Evolutionary conservation across 2,329 filamentous ascomycete species (phyloP), one percentile per base, ranked within the genome.

Genomic region (Alternaria ventricosa): DNA sequence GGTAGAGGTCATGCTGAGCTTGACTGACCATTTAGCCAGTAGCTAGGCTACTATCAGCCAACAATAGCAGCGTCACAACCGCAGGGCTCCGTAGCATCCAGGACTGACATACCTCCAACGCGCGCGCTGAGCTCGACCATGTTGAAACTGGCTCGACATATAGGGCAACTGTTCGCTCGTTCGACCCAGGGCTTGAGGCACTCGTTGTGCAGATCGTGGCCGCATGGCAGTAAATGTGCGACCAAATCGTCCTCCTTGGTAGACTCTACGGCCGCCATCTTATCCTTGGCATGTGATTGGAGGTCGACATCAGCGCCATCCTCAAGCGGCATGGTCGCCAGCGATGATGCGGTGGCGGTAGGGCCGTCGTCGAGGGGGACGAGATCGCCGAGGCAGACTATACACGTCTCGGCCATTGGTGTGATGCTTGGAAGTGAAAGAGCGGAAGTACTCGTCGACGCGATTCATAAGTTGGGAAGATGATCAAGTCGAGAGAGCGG

Each of bases 121-220:
- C 87, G 88, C 76, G 92, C 89, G 80, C 91, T 91, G 65, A 99
- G 89, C 78, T 96, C 89, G 70, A 99, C 94, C 73, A 91, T 84
- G 81, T 98, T 95, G 84, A 99, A 98, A 67, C 87, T 89, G 74
- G 93, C 92, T 71, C 96, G 92, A 82, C 96, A 99, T 80, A 99
- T 97, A 49, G 96, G 96, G 81, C 96, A 99, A 78, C 94, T 97
- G 82, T 98, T 99, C 68, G 96, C 95, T 80, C 96, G 92, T 82
- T 96, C 93, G 49, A 95, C 93, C 96, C 96, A 99, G 71, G 94
- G 93, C 73, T 92, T 91, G 71, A 99, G 87, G 81, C 96, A 99
- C 56, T 91, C 89, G 83, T 99, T 91, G 83, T 99, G 96, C 72
- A 99, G 86, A 72, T 94, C 88, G 84, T 99, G 96, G 62, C 93